These are phyloP conservation scores for Pseudogymnoascus sp. DNA, from an alignment of 2,329 filamentous ascomycete species.

Conservation along the genomic window DNA sequence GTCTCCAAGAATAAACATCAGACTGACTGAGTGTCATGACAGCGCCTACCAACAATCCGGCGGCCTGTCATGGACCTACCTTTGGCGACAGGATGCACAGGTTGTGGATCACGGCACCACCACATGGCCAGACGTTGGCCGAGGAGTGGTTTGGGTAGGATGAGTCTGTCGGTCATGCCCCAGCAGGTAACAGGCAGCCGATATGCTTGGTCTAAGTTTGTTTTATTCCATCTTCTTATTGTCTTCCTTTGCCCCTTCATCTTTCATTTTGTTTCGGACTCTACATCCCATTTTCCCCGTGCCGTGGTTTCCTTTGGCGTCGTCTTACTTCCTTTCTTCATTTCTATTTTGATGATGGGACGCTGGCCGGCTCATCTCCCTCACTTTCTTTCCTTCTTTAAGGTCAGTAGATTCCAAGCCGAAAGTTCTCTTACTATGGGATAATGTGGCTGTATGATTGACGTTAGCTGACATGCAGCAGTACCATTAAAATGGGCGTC, in stretches of 20 bases:
- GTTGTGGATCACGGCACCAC: not conserved
- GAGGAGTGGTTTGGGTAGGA: not conserved
- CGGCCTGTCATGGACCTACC: not conserved
- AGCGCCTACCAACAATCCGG: not conserved
- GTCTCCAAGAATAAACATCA: constrained; percentile 4
- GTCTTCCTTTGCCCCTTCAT: not conserved
- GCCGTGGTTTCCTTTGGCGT: not conserved
- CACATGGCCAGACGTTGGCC: not conserved
- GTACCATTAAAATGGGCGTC: not conserved
- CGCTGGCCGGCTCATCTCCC: not conserved
- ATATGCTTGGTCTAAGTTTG: constrained; percentile 1
- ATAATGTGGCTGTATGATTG: not conserved
- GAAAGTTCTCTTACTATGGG: not conserved
- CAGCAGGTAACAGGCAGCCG: not conserved
- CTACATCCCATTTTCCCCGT: not conserved
- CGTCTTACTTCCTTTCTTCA: constrained; percentile 1
- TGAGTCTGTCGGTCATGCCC: not conserved
- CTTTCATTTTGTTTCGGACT: not conserved
- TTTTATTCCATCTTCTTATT: constrained; percentile 3
- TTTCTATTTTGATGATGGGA: constrained; percentile 1
- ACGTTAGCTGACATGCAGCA: not conserved
- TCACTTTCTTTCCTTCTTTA: not conserved
- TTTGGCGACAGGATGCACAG: not conserved
- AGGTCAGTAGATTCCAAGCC: not conserved
- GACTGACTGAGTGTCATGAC: constrained; percentile 1